These are phyloP conservation scores for Rosa chinensis DNA, from an alignment of 306 rosid species.

Conservation along the genomic window DNA sequence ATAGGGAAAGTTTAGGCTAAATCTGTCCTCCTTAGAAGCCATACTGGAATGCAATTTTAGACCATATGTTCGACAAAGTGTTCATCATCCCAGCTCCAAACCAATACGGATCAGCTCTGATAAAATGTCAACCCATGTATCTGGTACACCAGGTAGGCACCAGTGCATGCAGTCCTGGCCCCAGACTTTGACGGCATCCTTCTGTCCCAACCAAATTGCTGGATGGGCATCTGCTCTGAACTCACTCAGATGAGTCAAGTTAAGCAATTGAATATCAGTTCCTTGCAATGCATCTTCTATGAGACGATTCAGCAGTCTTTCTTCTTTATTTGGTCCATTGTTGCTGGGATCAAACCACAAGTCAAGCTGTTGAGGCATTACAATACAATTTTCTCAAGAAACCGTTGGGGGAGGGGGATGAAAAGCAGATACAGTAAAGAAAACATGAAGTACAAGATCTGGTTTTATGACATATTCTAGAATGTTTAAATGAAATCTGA, in stretches of 20 bases:
- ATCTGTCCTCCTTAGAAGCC: not conserved
- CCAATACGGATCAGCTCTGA: constrained; percentile 47
- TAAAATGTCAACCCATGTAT: constrained; percentile 84
- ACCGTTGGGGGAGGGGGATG: not conserved
- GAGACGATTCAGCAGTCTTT: constrained; percentile 63
- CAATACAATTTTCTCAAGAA: constrained; percentile 23
- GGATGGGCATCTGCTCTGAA: constrained; percentile 94
- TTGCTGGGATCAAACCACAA: constrained; percentile 83
- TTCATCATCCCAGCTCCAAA: constrained; percentile 27
- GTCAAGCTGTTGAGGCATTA: constrained; percentile 73
- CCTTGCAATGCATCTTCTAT: constrained; percentile 54
- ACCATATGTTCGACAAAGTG: constrained; percentile 1
- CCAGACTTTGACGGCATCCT: constrained; percentile 78
- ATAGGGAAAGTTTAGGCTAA: not conserved
- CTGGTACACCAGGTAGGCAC: constrained; percentile 92
- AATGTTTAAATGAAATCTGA: not conserved
- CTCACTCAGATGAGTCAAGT: constrained; percentile 69
- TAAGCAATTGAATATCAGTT: constrained; percentile 56
- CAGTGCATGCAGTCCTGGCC: constrained; percentile 98
- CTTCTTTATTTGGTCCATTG: constrained; percentile 82
- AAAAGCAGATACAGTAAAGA: constrained; percentile 10
- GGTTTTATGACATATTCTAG: not conserved
- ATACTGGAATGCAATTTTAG: constrained; percentile 12
- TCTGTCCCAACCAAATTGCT: constrained; percentile 82
- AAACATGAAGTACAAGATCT: not conserved